Percentiles rank a stretch among this genome's conserved stretches.
Conservation (phyloP, 1,284 basidiomycete species). For the Ceratobasidium sp. region DNA sequence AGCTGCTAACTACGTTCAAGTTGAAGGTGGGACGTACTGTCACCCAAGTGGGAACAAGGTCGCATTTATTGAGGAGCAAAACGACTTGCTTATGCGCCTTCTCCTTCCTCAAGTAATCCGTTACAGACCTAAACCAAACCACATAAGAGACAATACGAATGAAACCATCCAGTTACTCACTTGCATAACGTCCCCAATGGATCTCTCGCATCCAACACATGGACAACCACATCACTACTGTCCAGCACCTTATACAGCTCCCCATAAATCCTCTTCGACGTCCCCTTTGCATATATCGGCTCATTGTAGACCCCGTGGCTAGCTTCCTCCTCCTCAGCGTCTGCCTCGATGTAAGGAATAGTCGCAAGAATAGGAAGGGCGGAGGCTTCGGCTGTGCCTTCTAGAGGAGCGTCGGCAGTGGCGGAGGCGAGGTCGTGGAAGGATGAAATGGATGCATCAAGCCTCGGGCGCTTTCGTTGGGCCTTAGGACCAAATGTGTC, state of each 20-base stretch:
- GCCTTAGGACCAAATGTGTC: slow-evolving; percentile 95
- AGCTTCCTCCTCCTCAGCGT: slow-evolving; percentile 55
- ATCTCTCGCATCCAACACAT: slow-evolving; percentile 96
- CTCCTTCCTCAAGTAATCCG: slow-evolving; percentile 95
- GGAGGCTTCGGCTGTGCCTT: slow-evolving; percentile 56
- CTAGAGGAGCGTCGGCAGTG: slow-evolving; percentile 25
- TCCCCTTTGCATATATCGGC: slow-evolving; percentile 92
- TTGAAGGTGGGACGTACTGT: slow-evolving; percentile 72
- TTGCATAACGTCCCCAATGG: slow-evolving; percentile 97
- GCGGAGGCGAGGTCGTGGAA: slow-evolving; percentile 83
- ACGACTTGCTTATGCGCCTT: slow-evolving; percentile 98
- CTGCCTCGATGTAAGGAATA: slow-evolving; percentile 45
- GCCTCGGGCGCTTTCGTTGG: slow-evolving; percentile 86
- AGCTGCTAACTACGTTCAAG: not conserved
- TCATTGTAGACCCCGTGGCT: slow-evolving; percentile 66
- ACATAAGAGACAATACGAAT: not conserved
- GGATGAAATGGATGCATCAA: slow-evolving; percentile 74
- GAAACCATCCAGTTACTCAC: slow-evolving; percentile 25
- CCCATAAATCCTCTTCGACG: slow-evolving; percentile 94
- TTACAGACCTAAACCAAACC: slow-evolving; percentile 67
- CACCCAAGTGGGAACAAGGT: slow-evolving; percentile 98
- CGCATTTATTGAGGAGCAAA: slow-evolving; percentile 98
- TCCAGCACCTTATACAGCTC: slow-evolving; percentile 99
- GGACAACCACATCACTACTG: slow-evolving; percentile 96
- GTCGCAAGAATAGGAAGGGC: slow-evolving; percentile 45